A percentile compares a stretch with the other conserved stretches of the same genome.
phyloP scores from a whole-genome alignment of 2,329 filamentous ascomycete species.

The Sclerotiophoma versabilis region DNA sequence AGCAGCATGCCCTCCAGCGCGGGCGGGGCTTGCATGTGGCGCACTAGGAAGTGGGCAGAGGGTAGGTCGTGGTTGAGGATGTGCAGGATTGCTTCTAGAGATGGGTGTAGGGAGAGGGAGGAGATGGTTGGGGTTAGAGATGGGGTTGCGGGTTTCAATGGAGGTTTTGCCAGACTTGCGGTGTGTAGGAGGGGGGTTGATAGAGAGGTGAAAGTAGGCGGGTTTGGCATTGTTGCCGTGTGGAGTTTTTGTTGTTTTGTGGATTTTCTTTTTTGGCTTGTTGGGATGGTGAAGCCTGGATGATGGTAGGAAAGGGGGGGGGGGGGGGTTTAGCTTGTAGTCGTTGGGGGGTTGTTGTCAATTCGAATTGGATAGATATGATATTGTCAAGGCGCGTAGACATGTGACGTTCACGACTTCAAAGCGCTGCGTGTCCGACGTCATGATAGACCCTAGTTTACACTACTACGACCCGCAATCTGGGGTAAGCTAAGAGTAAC shows the following conservation, averaged over 20 bases:
- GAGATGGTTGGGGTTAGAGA: constrained; percentile 30
- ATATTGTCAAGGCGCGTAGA: neutral
- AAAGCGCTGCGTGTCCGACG: constrained; percentile 20
- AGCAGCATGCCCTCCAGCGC: constrained; percentile 60
- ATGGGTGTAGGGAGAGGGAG: constrained; percentile 53
- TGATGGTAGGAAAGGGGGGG: too few species aligned
- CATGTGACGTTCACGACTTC: constrained; percentile 18
- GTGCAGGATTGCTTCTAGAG: constrained; percentile 60
- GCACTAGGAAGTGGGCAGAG: constrained; percentile 60
- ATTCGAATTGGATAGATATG: too few species aligned
- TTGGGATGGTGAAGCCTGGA: too few species aligned
- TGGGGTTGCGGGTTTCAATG: constrained; percentile 20
- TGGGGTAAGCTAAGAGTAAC: constrained; percentile 7
- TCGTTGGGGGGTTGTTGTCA: too few species aligned
- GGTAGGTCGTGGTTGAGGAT: constrained; percentile 60
- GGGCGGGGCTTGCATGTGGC: constrained; percentile 60
- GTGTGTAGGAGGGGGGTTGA: constrained; percentile 19
- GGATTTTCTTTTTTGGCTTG: neutral
- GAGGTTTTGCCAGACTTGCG: constrained; percentile 21
- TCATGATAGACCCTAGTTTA: constrained; percentile 31
- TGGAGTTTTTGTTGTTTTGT: neutral
- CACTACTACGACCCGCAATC: constrained; percentile 4
- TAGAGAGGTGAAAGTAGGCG: constrained; percentile 16
- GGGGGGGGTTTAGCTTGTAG: too few species aligned
- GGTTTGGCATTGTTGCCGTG: neutral